Evolutionary conservation across 2,329 filamentous ascomycete species (phyloP), one percentile per base, ranked within the genome.

Genomic region (Botrytis sinoallii): DNA sequence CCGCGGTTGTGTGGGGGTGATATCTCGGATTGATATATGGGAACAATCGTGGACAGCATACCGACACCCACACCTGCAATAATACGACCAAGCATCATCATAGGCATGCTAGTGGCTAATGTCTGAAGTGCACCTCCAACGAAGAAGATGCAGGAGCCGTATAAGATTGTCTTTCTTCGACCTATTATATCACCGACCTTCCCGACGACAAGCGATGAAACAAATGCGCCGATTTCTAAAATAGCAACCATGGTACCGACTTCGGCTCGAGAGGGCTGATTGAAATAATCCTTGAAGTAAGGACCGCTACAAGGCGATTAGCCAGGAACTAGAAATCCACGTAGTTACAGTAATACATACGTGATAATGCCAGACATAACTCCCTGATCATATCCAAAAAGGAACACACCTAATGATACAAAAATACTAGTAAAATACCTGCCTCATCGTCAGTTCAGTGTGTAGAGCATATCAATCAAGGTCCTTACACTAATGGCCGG

Each of bases 161-260:
- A 98, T 20, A 98, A 85, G 77, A 99, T 98, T 10, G 95, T 98
- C 81, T 88, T 92, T 76, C 94, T 89, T 75, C 96, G 90, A 72
- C 96, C 96, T 75, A 98, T 93, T 73, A 97, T 88, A 82, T 99
- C 96, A 77, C 96, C 96, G 73, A 98, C 89, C 75, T 92, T 91
- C 68, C 96, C 96, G 52, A 98, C 94, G 44, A 91, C 83, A 18
- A 99, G 84, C 1, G 95, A 98, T 32, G 95, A 92, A 79, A 97
- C 92, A 76, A 99, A 92, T 55, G 96, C 96, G 74, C 96, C 96
- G 71, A 98, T 86, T 84, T 98, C 95, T 74, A 99, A 88, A 79
- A 99, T 98, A 77, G 96, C 95, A 74, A 99, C 96, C 92, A 98
- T 98, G 42, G 95, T 98, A 74, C 95, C 96, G 74, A 99, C 91